A percentile compares a stretch with the other conserved stretches of the same genome.
Evolutionary conservation across 2,329 filamentous ascomycete species (phyloP).

Genomic region (Grosmannia huntii): DNA sequence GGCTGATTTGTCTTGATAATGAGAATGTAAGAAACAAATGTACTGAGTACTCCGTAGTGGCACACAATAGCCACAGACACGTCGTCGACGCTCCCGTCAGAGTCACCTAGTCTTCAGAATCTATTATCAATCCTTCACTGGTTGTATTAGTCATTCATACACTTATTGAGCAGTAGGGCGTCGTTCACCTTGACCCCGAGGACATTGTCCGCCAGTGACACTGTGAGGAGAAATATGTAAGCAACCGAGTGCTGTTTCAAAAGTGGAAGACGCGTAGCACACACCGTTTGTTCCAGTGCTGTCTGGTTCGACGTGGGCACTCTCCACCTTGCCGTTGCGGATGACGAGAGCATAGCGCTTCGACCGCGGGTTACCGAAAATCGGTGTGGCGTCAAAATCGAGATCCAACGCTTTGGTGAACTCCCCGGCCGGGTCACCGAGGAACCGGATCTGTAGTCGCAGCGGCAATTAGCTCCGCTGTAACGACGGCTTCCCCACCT

Average conservation of each 20-base stretch:
- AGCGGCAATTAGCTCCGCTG: background rate
- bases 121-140: background rate
- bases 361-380: slow-evolving; percentile 72
- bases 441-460: slow-evolving; percentile 60
- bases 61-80: no score
- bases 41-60: no score
- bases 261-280: background rate
- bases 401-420: slow-evolving; percentile 80
- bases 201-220: slow-evolving; percentile 39
- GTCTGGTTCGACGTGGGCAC: slow-evolving; percentile 74
- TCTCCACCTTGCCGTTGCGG: slow-evolving; percentile 74
- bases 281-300: slow-evolving; percentile 58
- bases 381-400: slow-evolving; percentile 61
- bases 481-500: background rate
- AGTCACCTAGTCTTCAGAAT: background rate
- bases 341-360: slow-evolving; percentile 81
- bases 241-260: background rate
- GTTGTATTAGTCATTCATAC: background rate
- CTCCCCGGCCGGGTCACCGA: slow-evolving; percentile 65
- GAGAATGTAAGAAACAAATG: no score
- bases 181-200: slow-evolving; percentile 17
- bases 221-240: slow-evolving; percentile 15
- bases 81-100: no score
- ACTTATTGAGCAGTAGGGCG: slow-evolving; percentile 3
- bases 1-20: no score